phyloP scores from a whole-genome alignment of 768 basidiomycete species.

The Termitomyces sp. region DNA sequence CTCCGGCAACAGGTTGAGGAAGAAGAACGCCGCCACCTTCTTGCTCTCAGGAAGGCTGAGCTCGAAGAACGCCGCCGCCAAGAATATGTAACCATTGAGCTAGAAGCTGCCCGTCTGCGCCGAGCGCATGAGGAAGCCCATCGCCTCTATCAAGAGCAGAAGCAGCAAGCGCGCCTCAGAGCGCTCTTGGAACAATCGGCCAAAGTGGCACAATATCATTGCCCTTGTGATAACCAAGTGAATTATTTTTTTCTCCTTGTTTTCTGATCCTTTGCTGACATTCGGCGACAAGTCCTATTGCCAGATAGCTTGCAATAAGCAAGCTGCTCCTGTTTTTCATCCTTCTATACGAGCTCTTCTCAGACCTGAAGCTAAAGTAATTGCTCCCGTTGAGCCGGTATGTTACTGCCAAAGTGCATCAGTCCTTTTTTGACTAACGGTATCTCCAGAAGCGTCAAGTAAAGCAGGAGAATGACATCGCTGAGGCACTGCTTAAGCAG shows the following conservation, averaged over 20 bases:
- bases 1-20: conserved; percentile 14
- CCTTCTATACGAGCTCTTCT: conserved; percentile 1
- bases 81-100: not conserved
- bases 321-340: not conserved
- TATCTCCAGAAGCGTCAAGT: not conserved
- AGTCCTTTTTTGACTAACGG: not conserved
- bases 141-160: not conserved
- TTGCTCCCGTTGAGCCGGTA: conserved; percentile 1
- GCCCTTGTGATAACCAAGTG: conserved; percentile 3
- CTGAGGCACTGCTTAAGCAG: not conserved
- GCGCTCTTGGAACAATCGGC: not conserved
- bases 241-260: not conserved
- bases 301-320: not conserved
- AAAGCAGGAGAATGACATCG: not conserved
- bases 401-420: not conserved
- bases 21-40: conserved; percentile 9
- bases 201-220: conserved; percentile 1
- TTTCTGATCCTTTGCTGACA: not conserved
- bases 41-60: conserved; percentile 5
- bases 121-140: conserved; percentile 6
- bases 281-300: not conserved
- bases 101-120: conserved; percentile 4
- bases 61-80: conserved; percentile 10
- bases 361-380: not conserved
- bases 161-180: conserved; percentile 2